Conservation (phyloP, 2,329 filamentous ascomycete genomes). For the Drechslera avenae region DNA sequence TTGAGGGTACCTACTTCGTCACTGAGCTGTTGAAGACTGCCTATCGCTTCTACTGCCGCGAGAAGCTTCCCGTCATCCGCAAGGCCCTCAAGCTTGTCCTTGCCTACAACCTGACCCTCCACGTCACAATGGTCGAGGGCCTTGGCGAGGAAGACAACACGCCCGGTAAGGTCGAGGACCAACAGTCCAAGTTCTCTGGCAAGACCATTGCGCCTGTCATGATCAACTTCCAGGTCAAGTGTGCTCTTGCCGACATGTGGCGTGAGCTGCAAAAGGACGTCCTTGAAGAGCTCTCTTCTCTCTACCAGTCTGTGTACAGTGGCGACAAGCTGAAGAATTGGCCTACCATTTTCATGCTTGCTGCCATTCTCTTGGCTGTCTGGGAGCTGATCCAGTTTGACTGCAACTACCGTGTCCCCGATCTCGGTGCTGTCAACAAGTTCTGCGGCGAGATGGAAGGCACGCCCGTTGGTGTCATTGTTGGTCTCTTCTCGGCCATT, state of each 20-base stretch:
- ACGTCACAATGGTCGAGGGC: conserved; percentile 93
- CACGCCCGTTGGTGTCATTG: conserved; percentile 92
- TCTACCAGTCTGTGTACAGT: conserved; percentile 98
- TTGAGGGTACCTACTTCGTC: conserved; percentile 92
- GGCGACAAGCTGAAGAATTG: conserved; percentile 98
- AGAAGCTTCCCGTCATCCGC: conserved; percentile 85
- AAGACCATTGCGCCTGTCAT: conserved; percentile 94
- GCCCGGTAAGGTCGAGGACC: conserved; percentile 83
- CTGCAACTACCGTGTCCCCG: conserved; percentile 91
- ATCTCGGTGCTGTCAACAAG: conserved; percentile 82
- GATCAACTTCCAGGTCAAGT: conserved; percentile 99
- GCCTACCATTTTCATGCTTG: conserved; percentile 98
- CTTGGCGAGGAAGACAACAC: conserved; percentile 79
- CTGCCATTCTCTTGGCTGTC: conserved; percentile 87
- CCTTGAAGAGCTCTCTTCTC: conserved; percentile 84
- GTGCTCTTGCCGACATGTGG: conserved; percentile 96
- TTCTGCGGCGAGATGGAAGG: conserved; percentile 98
- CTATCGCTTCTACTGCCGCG: conserved; percentile 88
- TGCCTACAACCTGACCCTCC: conserved; percentile 92
- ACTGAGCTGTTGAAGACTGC: conserved; percentile 96
- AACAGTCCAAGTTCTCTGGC: conserved; percentile 84
- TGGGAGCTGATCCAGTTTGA: conserved; percentile 99
- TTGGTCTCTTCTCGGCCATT: conserved; percentile 95
- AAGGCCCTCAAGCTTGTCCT: conserved; percentile 94
- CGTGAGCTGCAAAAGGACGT: conserved; percentile 96